Conservation (phyloP, 1,139 yeast species). For the Pneumocystis oryctolagi region DNA sequence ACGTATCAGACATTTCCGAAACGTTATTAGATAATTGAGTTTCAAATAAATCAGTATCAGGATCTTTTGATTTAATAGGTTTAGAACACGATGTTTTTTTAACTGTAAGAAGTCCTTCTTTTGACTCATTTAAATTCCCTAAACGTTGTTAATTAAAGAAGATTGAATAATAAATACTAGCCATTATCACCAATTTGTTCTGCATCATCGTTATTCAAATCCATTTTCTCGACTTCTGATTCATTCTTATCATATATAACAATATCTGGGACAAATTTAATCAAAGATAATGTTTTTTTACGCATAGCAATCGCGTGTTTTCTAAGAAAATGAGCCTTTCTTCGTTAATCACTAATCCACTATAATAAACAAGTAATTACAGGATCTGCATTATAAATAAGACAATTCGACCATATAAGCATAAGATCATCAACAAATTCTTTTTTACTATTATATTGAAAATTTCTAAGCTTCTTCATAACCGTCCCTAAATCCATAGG, state of each 20-base stretch:
- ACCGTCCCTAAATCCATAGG: constrained; percentile 98
- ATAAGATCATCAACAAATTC: constrained; percentile 86
- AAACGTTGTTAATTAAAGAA: not conserved
- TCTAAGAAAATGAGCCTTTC: constrained; percentile 53
- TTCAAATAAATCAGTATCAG: not conserved
- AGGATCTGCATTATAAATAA: constrained; percentile 89
- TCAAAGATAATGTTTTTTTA: constrained; percentile 58
- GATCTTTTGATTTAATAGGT: not conserved
- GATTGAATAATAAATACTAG: not conserved
- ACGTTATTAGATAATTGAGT: not conserved
- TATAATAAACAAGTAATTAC: constrained; percentile 17
- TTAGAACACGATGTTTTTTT: not conserved
- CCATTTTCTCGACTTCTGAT: constrained; percentile 62
- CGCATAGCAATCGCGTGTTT: constrained; percentile 95
- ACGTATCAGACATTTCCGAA: not conserved
- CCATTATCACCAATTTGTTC: not conserved
- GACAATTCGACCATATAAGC: constrained; percentile 91
- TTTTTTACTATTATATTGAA: constrained; percentile 67
- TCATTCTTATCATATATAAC: constrained; percentile 67
- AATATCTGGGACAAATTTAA: constrained; percentile 81
- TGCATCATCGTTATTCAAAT: constrained; percentile 15
- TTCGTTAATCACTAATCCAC: not conserved
- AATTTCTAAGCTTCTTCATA: constrained; percentile 67
- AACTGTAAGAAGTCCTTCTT: constrained; percentile 1
- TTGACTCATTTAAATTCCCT: not conserved